Evolutionary conservation across 257 asterid species (phyloP).

Genomic region (Ajuga chamaepitys): DNA sequence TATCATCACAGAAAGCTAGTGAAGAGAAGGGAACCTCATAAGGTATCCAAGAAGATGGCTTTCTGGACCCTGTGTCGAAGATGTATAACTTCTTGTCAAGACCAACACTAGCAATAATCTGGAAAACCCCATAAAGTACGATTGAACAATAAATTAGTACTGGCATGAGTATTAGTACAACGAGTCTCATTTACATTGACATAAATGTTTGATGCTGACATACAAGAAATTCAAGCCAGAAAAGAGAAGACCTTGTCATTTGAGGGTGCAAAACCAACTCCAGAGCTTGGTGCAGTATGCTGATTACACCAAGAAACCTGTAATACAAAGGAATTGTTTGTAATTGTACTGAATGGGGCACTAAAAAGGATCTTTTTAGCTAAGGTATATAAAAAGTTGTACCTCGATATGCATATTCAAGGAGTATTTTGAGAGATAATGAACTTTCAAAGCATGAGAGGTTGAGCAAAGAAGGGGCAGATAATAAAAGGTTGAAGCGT

Average conservation of each 20-base stretch:
- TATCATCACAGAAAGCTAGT: conserved; percentile 79
- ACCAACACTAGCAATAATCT: conserved; percentile 93
- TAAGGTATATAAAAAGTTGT: neutral
- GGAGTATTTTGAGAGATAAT: neutral
- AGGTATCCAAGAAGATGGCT: conserved; percentile 68
- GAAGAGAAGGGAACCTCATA: conserved; percentile 90
- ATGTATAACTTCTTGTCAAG: conserved; percentile 90
- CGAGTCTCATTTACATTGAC: neutral
- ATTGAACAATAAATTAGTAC: neutral
- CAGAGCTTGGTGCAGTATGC: conserved; percentile 91
- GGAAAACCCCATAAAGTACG: conserved; percentile 17
- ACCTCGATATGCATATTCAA: neutral
- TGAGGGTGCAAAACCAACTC: conserved; percentile 82
- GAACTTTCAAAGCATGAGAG: neutral
- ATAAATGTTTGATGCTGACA: neutral
- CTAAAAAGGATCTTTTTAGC: neutral
- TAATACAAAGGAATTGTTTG: conserved; percentile 7
- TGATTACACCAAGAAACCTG: conserved; percentile 93
- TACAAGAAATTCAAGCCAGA: conserved; percentile 1
- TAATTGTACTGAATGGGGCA: neutral
- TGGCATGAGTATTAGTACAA: neutral
- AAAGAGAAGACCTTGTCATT: conserved; percentile 76
- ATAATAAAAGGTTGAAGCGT: neutral
- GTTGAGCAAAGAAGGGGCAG: neutral
- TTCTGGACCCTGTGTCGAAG: conserved; percentile 74